Evolutionary conservation across 2,329 filamentous ascomycete genomes (phyloP).

Genomic region (Alternaria tenuissima): DNA sequence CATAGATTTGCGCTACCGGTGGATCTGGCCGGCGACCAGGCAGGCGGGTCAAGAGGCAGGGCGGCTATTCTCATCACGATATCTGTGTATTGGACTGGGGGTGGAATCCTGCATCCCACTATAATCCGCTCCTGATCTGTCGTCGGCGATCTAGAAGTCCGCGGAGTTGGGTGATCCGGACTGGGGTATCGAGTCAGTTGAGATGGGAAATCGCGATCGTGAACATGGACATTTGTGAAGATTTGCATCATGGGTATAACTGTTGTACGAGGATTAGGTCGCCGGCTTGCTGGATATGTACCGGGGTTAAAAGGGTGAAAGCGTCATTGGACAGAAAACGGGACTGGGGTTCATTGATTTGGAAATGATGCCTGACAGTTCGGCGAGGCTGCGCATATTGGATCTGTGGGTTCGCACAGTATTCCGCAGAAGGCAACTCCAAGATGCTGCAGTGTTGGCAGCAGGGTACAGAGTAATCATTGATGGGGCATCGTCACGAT

Average conservation of each 20-base stretch:
- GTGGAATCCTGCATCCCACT: neutral
- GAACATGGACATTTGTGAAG: conserved; percentile 1
- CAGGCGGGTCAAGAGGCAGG: conserved; percentile 3
- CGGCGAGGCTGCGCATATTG: conserved; percentile 12
- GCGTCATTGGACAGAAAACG: conserved; percentile 1
- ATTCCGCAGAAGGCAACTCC: conserved; percentile 8
- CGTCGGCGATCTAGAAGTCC: conserved; percentile 14
- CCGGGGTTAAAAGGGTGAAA: neutral
- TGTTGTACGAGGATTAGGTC: neutral
- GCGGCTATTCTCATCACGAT: conserved; percentile 8
- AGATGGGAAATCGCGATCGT: conserved; percentile 1
- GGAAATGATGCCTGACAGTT: conserved; percentile 14
- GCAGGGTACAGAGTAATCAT: conserved; percentile 1
- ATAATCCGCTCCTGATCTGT: neutral
- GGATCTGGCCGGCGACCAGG: conserved; percentile 13
- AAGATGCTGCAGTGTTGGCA: neutral
- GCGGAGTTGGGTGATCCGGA: conserved; percentile 17
- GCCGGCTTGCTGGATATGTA: neutral
- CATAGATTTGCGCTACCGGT: conserved; percentile 10
- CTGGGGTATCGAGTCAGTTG: conserved; percentile 12
- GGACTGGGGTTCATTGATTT: conserved; percentile 4
- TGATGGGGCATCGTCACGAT: neutral
- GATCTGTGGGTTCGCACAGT: conserved; percentile 2
- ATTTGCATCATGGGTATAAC: neutral
- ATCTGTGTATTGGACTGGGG: conserved; percentile 1